Evolutionary conservation across 1,139 yeast genomes (phyloP), one percentile per base, ranked within the genome.

Genomic region (Yamadazyma conglobata): DNA sequence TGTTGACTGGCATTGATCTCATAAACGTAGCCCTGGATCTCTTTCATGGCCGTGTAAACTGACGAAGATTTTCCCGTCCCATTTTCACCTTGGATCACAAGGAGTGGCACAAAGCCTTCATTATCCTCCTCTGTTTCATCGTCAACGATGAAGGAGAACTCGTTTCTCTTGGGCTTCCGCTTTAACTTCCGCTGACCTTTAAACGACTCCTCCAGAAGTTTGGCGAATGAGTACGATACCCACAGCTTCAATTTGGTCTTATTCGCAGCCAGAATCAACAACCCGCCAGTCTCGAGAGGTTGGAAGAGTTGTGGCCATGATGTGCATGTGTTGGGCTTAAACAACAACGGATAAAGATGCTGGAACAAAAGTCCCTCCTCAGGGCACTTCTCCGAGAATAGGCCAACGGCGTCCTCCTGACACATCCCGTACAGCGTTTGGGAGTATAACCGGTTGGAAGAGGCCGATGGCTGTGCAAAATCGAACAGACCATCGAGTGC

Each of bases 11-110:
- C 65, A 50, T 86, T 87, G 22, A 89, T 69, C 51, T 91, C 98
- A 50, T 85, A 81, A 1, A 89, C 84, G 44, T 79, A 84, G 0
- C 93, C 91, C 15, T 66, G 63, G 5, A 82, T 47, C 34, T 79
- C 79, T 6, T 72, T 62, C 50, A 84, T 77, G 3, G 83, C 73
- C 0, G 95, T 77, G 42, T 84, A 76, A 0, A 91, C 68, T 0
- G 89, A 58, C 0, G 88, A 70, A 0, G 94, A 81, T 52, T 91
- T 91, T 2, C 96, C 95, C 6, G 77, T 65, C 0, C 96, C 95
- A 1, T 70, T 53, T 0, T 79, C 74, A 0, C 98, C 98, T 37
- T 70, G 64, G 2, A 91, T 48, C 4, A 91, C 73, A 44, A 87
- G 54, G 5, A 82, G 48, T 0, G 91, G 91, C 2, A 77, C 70